phyloP scores from a whole-genome alignment of 2,329 filamentous ascomycete species.

The Sarocladium kiliense region DNA sequence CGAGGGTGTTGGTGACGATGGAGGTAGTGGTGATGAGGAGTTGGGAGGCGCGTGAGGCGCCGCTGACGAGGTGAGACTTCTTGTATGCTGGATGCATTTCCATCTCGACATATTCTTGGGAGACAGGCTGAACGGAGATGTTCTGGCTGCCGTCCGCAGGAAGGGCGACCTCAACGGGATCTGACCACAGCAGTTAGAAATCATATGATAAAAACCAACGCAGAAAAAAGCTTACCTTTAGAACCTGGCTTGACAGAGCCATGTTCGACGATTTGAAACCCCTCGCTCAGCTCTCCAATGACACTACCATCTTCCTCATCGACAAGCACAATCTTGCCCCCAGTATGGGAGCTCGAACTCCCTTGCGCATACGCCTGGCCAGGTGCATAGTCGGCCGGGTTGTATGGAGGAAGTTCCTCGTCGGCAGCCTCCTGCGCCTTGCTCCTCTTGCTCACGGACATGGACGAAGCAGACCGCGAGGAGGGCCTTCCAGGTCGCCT shows the following conservation, averaged over 20 bases:
- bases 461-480: constrained; percentile 22
- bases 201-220: not conserved
- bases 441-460: constrained; percentile 16
- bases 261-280: constrained; percentile 75
- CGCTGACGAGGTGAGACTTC: constrained; percentile 79
- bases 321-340: constrained; percentile 82
- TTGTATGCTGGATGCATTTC: constrained; percentile 87
- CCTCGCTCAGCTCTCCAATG: constrained; percentile 83
- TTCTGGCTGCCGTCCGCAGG: constrained; percentile 61
- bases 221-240: constrained; percentile 62
- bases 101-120: constrained; percentile 68
- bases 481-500: constrained; percentile 14
- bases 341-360: constrained; percentile 49
- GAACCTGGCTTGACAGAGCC: constrained; percentile 74
- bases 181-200: constrained; percentile 26
- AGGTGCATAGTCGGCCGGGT: constrained; percentile 73
- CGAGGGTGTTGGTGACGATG: constrained; percentile 71
- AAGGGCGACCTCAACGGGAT: constrained; percentile 75
- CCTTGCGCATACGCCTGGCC: constrained; percentile 72
- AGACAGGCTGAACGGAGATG: constrained; percentile 61
- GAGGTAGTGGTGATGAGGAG: constrained; percentile 85
- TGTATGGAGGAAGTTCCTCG: constrained; percentile 60
- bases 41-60: constrained; percentile 81
- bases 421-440: constrained; percentile 35
- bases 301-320: constrained; percentile 96